phyloP scores from a whole-genome alignment of 192 early-diverging fungal species.

The Coemansia sp. region DNA sequence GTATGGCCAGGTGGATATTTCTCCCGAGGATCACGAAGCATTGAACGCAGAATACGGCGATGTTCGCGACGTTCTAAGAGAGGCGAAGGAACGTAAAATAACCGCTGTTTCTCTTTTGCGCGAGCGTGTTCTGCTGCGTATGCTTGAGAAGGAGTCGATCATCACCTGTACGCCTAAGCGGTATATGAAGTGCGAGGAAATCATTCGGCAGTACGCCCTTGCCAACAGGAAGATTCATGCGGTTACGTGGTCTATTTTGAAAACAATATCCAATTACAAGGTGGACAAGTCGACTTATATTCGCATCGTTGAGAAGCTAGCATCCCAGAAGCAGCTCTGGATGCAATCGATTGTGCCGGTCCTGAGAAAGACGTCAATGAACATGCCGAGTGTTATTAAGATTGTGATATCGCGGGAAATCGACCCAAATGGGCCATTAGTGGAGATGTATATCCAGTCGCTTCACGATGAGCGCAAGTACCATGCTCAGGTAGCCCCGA shows the following conservation, averaged over 20 bases:
- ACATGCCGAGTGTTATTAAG: background rate
- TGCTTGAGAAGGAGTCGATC: constrained; percentile 29
- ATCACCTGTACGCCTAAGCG: background rate
- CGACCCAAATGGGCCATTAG: constrained; percentile 22
- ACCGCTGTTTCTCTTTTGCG: constrained; percentile 23
- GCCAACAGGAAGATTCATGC: constrained; percentile 1
- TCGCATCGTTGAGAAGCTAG: constrained; percentile 19
- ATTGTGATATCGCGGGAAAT: constrained; percentile 19
- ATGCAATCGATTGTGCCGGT: background rate
- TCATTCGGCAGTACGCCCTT: constrained; percentile 10
- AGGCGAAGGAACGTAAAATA: constrained; percentile 15
- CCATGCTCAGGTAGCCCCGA: background rate
- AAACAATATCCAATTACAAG: constrained; percentile 1
- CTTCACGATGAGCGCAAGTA: constrained; percentile 19
- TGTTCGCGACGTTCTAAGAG: constrained; percentile 17
- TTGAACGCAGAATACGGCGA: constrained; percentile 2
- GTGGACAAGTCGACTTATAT: constrained; percentile 42
- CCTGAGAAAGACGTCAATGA: background rate
- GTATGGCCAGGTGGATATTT: background rate
- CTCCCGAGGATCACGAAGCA: background rate
- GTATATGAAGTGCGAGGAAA: constrained; percentile 3
- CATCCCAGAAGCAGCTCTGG: constrained; percentile 14
- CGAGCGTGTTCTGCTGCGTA: constrained; percentile 23
- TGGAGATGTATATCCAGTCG: constrained; percentile 26
- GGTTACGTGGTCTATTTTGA: constrained; percentile 10